Conservation (phyloP, 805 yeast genomes). For the Grigorovia transvaalensis region DNA sequence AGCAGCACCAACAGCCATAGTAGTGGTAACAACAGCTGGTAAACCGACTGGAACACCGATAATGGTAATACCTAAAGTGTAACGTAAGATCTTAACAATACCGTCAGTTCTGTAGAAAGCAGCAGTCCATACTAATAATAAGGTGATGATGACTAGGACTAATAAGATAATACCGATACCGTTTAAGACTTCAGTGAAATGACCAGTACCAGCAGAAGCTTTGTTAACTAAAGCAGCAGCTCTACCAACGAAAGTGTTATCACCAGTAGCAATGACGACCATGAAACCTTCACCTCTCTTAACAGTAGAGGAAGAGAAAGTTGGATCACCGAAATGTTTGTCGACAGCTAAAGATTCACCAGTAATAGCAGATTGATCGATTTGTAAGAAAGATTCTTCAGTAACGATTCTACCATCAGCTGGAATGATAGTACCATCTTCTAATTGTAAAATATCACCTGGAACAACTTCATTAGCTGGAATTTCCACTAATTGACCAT, state of each 20-base stretch:
- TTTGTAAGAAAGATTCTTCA: slow-evolving; percentile 77
- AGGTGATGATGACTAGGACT: slow-evolving; percentile 78
- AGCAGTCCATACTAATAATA: slow-evolving; percentile 85
- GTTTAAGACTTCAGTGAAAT: slow-evolving; percentile 93
- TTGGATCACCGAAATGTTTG: slow-evolving; percentile 77
- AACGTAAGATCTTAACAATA: slow-evolving; percentile 81
- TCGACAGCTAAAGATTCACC: slow-evolving; percentile 97
- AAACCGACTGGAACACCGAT: slow-evolving; percentile 98
- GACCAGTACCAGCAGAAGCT: slow-evolving; percentile 90
- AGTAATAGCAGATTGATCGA: slow-evolving; percentile 93
- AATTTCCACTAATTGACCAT: slow-evolving; percentile 66
- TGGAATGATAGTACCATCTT: slow-evolving; percentile 87
- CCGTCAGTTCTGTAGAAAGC: slow-evolving; percentile 85
- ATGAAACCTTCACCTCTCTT: slow-evolving; percentile 93
- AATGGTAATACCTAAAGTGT: slow-evolving; percentile 90
- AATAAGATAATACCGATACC: slow-evolving; percentile 92
- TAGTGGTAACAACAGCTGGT: slow-evolving; percentile 96
- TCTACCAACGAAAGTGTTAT: slow-evolving; percentile 90
- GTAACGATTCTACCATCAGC: slow-evolving; percentile 87
- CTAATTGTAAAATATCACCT: slow-evolving; percentile 87
- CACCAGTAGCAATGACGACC: slow-evolving; percentile 94
- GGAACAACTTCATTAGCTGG: slow-evolving; percentile 84
- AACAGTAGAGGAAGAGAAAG: slow-evolving; percentile 88
- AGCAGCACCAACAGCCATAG: slow-evolving; percentile 99
- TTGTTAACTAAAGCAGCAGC: slow-evolving; percentile 94